Evolutionary conservation across 306 rosid species (phyloP).

Genomic region (Morella rubra): DNA sequence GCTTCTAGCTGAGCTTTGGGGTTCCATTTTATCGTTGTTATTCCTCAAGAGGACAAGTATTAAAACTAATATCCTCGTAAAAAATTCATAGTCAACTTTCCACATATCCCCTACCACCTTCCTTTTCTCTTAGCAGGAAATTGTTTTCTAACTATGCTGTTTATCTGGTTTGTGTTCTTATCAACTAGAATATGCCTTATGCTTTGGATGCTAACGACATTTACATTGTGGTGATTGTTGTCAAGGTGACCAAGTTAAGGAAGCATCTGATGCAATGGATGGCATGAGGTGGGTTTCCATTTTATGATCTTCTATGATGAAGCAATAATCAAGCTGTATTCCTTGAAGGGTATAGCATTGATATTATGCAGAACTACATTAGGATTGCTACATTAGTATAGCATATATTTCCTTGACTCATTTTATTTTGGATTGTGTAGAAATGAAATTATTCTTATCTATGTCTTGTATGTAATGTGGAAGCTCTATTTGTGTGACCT

Average conservation of each 20-base stretch:
- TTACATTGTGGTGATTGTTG: conserved; percentile 23
- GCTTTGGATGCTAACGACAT: conserved; percentile 1
- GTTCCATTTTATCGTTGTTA: background rate
- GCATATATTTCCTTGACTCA: background rate
- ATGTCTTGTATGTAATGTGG: background rate
- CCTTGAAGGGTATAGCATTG: conserved; percentile 3
- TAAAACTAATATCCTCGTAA: background rate
- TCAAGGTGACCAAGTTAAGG: conserved; percentile 52
- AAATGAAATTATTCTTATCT: background rate
- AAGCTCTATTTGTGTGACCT: background rate
- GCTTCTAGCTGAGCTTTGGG: background rate
- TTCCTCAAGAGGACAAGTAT: background rate
- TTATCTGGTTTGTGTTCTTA: background rate
- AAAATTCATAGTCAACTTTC: background rate
- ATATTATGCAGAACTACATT: background rate
- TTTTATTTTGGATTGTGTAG: background rate
- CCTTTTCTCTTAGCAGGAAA: background rate
- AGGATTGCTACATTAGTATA: too few relatives aligned
- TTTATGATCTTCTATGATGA: background rate
- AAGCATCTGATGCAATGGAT: conserved; percentile 38
- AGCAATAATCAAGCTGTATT: conserved; percentile 9
- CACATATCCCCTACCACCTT: background rate
- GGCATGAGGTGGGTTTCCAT: conserved; percentile 51
- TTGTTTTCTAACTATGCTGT: background rate
- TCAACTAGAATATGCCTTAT: background rate